These are phyloP conservation scores for Melaleuca alternifolia DNA, from an alignment of 345 rosid species.

Conservation along the genomic window DNA sequence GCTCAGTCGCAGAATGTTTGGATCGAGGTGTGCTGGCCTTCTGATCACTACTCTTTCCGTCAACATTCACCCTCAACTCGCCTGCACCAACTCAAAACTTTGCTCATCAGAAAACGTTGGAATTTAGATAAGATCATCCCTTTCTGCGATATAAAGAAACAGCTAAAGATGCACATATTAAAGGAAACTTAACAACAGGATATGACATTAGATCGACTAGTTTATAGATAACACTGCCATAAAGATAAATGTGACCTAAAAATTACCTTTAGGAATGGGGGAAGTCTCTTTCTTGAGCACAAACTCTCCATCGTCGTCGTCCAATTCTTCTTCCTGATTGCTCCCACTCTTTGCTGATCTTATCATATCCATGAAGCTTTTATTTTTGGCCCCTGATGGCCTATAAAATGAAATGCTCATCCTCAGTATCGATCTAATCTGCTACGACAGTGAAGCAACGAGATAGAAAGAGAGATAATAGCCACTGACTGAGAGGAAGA, in stretches of 20 bases:
- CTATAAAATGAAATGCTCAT: slow-evolving; percentile 19
- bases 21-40: slow-evolving; percentile 83
- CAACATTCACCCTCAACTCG: slow-evolving; percentile 57
- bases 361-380: slow-evolving; percentile 91
- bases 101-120: neutral
- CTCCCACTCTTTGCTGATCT: slow-evolving; percentile 53
- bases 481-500: slow-evolving; percentile 64
- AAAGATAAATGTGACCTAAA: neutral
- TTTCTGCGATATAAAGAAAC: neutral
- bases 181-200: neutral
- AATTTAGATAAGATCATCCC: neutral
- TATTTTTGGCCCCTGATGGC: slow-evolving; percentile 45
- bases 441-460: neutral
- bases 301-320: slow-evolving; percentile 67
- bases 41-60: slow-evolving; percentile 62
- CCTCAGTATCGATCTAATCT: neutral
- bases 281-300: slow-evolving; percentile 61
- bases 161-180: neutral
- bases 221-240: neutral
- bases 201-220: neutral
- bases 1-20: slow-evolving; percentile 98
- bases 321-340: slow-evolving; percentile 52
- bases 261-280: slow-evolving; percentile 43
- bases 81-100: slow-evolving; percentile 14
- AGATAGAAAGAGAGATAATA: neutral